A percentile compares a stretch with the other conserved stretches of the same genome.
These are phyloP conservation scores for Boletales sp. DNA, from an alignment of 768 basidiomycete genomes.

Conservation along the genomic window DNA sequence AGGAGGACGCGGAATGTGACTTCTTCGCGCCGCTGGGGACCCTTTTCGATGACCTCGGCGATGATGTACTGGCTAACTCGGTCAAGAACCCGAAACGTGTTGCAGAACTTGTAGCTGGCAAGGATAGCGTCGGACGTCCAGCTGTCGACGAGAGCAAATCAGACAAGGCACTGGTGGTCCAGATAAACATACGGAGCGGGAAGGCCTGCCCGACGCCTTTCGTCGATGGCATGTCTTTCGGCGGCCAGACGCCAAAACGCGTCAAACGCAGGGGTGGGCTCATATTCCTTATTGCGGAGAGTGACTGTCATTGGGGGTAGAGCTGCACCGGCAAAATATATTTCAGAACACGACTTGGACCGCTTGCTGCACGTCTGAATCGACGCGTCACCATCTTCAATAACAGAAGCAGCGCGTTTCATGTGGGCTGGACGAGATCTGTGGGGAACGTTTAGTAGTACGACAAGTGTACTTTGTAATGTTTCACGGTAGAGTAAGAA, in stretches of 20 bases:
- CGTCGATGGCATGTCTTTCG: conserved; percentile 56
- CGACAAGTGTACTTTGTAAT: neutral
- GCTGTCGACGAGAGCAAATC: conserved; percentile 30
- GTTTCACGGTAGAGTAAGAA: conserved; percentile 8
- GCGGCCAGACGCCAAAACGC: conserved; percentile 58
- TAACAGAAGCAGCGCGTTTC: conserved; percentile 19
- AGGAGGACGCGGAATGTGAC: conserved; percentile 68
- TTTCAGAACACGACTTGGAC: conserved; percentile 16
- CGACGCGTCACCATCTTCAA: conserved; percentile 11
- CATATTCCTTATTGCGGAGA: conserved; percentile 36
- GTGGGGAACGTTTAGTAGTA: neutral
- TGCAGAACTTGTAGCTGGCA: conserved; percentile 58
- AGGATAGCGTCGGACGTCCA: conserved; percentile 71
- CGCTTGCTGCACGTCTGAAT: conserved; percentile 17
- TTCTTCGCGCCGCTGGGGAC: conserved; percentile 56
- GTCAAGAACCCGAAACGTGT: conserved; percentile 73
- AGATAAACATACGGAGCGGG: conserved; percentile 49
- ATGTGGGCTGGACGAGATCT: neutral
- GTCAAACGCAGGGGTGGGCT: conserved; percentile 53
- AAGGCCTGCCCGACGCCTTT: conserved; percentile 46
- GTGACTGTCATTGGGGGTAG: conserved; percentile 28
- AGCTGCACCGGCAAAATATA: conserved; percentile 10
- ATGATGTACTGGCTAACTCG: conserved; percentile 68
- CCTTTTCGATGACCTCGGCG: conserved; percentile 64
- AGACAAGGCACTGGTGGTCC: conserved; percentile 6